Conservation (phyloP, 164 flowering plant species). For the Warburgia ugandensis region DNA sequence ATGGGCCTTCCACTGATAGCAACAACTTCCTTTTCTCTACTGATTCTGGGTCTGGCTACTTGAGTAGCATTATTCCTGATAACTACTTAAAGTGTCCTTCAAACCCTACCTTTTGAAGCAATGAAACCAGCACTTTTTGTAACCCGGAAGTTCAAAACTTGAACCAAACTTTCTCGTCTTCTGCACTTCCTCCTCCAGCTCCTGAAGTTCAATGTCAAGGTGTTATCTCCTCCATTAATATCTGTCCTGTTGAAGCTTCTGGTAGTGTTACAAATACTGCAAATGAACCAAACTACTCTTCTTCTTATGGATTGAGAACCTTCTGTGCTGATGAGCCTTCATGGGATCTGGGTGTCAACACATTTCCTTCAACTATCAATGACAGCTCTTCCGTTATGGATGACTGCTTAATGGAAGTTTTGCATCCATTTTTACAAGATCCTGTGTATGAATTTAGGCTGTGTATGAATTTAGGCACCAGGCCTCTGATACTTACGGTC, state of each 20-base stretch:
- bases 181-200: not conserved
- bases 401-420: slow-evolving; percentile 42
- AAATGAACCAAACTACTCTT: slow-evolving; percentile 7
- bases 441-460: slow-evolving; percentile 23
- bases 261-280: slow-evolving; percentile 3
- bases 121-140: slow-evolving; percentile 3
- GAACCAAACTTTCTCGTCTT: not conserved
- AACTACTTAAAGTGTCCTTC: slow-evolving; percentile 53
- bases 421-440: slow-evolving; percentile 27
- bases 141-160: slow-evolving; percentile 9
- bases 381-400: slow-evolving; percentile 37
- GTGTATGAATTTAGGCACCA: slow-evolving; percentile 22
- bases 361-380: slow-evolving; percentile 23
- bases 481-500: slow-evolving; percentile 19
- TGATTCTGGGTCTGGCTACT: slow-evolving; percentile 68
- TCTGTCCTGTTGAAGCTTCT: slow-evolving; percentile 4
- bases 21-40: slow-evolving; percentile 26
- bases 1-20: slow-evolving; percentile 15
- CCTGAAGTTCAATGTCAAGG: slow-evolving; percentile 16
- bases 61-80: slow-evolving; percentile 73
- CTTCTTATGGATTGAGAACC: slow-evolving; percentile 26
- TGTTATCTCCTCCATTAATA: slow-evolving; percentile 4
- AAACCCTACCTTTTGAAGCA: slow-evolving; percentile 7
- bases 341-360: slow-evolving; percentile 24
- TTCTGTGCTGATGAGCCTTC: slow-evolving; percentile 25